A percentile compares a stretch with the other conserved stretches of the same genome.
These are phyloP conservation scores for Fusarium sp. DNA, from an alignment of 2,329 filamentous ascomycete species.

Conservation along the genomic window DNA sequence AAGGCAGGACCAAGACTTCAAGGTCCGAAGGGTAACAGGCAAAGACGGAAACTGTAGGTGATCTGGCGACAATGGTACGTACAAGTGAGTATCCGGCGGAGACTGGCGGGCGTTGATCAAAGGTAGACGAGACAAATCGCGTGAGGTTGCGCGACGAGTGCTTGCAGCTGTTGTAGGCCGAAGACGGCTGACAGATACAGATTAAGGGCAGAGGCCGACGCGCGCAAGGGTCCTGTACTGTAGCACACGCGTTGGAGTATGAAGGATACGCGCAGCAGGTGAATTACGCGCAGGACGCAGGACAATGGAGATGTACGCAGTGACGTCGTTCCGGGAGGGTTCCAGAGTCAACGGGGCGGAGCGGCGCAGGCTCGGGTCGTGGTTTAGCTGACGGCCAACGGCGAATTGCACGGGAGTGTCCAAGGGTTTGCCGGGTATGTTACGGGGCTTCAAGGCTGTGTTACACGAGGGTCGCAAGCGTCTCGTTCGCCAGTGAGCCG, in stretches of 20 bases:
- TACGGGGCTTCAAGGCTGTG: constrained; percentile 36
- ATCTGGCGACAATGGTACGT: constrained; percentile 32
- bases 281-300: constrained; percentile 33
- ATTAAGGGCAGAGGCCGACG: constrained; percentile 33
- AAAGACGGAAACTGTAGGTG: constrained; percentile 7
- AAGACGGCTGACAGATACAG: constrained; percentile 31
- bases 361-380: constrained; percentile 40
- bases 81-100: constrained; percentile 28
- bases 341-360: constrained; percentile 40
- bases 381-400: constrained; percentile 26
- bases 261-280: constrained; percentile 36
- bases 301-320: constrained; percentile 16
- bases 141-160: constrained; percentile 25
- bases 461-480: constrained; percentile 44
- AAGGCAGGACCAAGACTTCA: constrained; percentile 26
- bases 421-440: constrained; percentile 31
- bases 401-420: constrained; percentile 31
- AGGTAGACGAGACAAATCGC: constrained; percentile 40
- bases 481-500: constrained; percentile 46
- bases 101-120: constrained; percentile 27
- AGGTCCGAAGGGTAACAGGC: constrained; percentile 16
- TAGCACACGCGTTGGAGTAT: constrained; percentile 36
- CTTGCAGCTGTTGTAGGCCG: constrained; percentile 28
- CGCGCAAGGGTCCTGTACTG: constrained; percentile 22
- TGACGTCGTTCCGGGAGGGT: constrained; percentile 34